phyloP scores from a whole-genome alignment of 768 basidiomycete species.

The Tulasnella sp. region DNA sequence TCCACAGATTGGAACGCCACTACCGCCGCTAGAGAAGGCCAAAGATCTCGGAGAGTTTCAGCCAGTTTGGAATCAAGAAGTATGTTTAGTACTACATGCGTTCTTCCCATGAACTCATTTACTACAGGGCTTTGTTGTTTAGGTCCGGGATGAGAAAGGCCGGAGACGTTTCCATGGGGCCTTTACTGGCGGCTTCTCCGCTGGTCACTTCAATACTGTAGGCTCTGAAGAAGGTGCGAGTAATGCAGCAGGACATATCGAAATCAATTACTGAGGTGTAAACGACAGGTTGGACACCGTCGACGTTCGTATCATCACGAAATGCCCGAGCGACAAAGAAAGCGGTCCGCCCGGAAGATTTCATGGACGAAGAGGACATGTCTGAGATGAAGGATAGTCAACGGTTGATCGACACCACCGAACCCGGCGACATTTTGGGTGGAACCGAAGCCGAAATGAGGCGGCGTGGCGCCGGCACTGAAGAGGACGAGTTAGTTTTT shows the following conservation, averaged over 20 bases:
- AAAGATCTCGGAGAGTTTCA: constrained; percentile 92
- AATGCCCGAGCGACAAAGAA: constrained; percentile 54
- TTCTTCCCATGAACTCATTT: constrained; percentile 15
- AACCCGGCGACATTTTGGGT: constrained; percentile 62
- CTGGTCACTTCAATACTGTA: constrained; percentile 93
- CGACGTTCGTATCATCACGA: constrained; percentile 86
- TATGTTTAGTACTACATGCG: constrained; percentile 29
- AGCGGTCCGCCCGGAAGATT: constrained; percentile 69
- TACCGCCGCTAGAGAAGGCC: constrained; percentile 89
- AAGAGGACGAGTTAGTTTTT: constrained; percentile 46
- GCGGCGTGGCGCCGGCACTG: constrained; percentile 21
- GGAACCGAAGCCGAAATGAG: constrained; percentile 32
- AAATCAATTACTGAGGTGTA: neutral
- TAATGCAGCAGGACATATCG: neutral
- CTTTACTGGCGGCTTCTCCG: constrained; percentile 96
- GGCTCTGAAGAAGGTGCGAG: constrained; percentile 84
- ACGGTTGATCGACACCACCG: constrained; percentile 66
- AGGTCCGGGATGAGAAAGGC: constrained; percentile 91
- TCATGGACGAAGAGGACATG: constrained; percentile 98
- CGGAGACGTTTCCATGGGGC: constrained; percentile 91
- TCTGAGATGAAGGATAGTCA: constrained; percentile 67
- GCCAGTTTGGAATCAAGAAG: constrained; percentile 97
- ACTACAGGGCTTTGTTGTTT: constrained; percentile 10
- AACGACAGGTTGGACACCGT: constrained; percentile 82
- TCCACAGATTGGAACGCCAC: constrained; percentile 81